Evolutionary conservation across 1,284 basidiomycete genomes (phyloP), one percentile per base, ranked within the genome.

Genomic region (Cerioporus squamosus): DNA sequence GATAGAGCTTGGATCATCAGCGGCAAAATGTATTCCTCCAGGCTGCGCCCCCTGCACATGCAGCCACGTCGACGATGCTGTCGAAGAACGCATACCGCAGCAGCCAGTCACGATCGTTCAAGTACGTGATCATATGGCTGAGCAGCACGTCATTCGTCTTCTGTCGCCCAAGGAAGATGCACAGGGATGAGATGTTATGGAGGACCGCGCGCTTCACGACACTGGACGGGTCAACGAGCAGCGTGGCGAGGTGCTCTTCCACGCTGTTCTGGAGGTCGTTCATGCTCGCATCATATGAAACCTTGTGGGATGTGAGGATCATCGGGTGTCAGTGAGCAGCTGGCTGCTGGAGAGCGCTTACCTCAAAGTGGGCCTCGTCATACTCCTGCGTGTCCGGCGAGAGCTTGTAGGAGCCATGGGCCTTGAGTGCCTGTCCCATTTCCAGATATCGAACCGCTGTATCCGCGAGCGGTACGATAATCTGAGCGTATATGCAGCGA

Each of bases 101-200:
- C 22, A 92, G 76, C 96, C 97, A 98, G 70, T 97, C 94, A 10
- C 93, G 81, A 68, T 98, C 96, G 70, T 99, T 99, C 65, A 99
- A 82, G 70, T 98, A 99, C 0, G 97, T 99, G 72, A 99, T 96
- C 89, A 99, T 97, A 72, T 99, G 96, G 65, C 94, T 95, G 20
- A 99, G 79, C 6, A 99, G 79, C 3, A 97, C 91, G 66, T 99
- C 96, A 75, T 97, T 97, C 1, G 97, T 97, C 70, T 90, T 91
- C 70, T 94, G 90, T 23, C 93, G 79, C 2, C 96, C 97, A 38
- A 99, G 87, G 77, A 99, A 98, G 52, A 94, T 87, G 70, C 95
- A 98, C 6, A 99, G 79, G 0, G 91, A 87, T 1, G 91, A 91
- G 31, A 98, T 92, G 65, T 94, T 87, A 57, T 90, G 88, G 20